Conservation (phyloP, 1,139 yeast genomes). For the Yamadazyma diospyri region DNA sequence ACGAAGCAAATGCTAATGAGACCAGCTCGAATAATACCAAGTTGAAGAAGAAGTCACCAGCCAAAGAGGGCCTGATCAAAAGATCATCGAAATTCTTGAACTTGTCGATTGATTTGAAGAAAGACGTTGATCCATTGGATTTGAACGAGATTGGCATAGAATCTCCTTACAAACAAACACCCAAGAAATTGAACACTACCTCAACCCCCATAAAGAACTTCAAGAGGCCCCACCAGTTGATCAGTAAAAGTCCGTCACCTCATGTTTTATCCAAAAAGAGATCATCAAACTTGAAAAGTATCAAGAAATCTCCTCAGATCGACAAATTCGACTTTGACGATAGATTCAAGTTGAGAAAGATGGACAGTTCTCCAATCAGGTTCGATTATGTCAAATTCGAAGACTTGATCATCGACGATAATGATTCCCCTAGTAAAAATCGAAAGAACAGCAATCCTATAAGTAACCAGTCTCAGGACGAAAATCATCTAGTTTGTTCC, state of each 20-base stretch:
- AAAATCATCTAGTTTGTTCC: not conserved
- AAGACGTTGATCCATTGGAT: constrained; percentile 14
- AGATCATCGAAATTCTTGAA: constrained; percentile 47
- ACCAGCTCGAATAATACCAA: constrained; percentile 1
- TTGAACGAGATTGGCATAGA: constrained; percentile 26
- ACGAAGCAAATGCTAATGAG: too few relatives aligned
- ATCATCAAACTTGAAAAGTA: constrained; percentile 6
- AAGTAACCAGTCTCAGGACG: not conserved
- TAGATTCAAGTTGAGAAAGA: constrained; percentile 16
- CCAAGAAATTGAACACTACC: constrained; percentile 8
- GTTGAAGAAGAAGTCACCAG: constrained; percentile 2
- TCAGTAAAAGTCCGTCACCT: constrained; percentile 47
- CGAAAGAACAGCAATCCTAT: constrained; percentile 18
- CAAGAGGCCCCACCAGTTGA: constrained; percentile 46
- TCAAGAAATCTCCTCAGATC: not conserved
- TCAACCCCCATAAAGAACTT: constrained; percentile 29
- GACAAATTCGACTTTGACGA: constrained; percentile 1
- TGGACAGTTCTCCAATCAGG: constrained; percentile 16
- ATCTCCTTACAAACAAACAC: constrained; percentile 7
- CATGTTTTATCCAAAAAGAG: constrained; percentile 11
- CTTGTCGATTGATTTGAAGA: constrained; percentile 35
- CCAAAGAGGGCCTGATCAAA: constrained; percentile 26
- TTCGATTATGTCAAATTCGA: constrained; percentile 31
- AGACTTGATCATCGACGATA: constrained; percentile 23
- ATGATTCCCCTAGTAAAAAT: constrained; percentile 29